phyloP scores from a whole-genome alignment of 2,329 filamentous ascomycete species.

The Xylariaceae sp. region DNA sequence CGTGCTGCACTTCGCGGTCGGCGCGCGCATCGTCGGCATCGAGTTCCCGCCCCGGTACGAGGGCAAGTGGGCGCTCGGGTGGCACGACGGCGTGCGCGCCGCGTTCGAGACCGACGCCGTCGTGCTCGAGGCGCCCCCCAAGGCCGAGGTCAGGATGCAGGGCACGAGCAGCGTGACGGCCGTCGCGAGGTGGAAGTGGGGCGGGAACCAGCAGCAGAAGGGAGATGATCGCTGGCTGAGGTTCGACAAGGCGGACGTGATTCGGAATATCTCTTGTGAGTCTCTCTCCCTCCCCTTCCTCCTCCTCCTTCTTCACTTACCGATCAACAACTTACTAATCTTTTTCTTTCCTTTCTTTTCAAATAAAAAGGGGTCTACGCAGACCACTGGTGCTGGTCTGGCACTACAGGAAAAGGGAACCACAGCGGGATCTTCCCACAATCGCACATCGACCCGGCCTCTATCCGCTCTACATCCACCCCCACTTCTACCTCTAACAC shows the following conservation, averaged over 20 bases:
- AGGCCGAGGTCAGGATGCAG: slow-evolving; percentile 41
- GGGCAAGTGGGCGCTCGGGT: slow-evolving; percentile 53
- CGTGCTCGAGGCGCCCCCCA: slow-evolving; percentile 43
- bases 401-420: slow-evolving; percentile 27
- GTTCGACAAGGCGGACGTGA: slow-evolving; percentile 61
- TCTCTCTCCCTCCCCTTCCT: not conserved
- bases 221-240: slow-evolving; percentile 46
- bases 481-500: no score
- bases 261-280: slow-evolving; percentile 51
- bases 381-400: slow-evolving; percentile 33
- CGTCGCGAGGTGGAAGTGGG: slow-evolving; percentile 49
- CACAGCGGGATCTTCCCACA: slow-evolving; percentile 32
- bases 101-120: slow-evolving; percentile 46
- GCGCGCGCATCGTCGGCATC: slow-evolving; percentile 46
- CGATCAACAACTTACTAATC: not conserved
- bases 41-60: slow-evolving; percentile 46
- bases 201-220: no score
- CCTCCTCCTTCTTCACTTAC: not conserved
- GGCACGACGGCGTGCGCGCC: slow-evolving; percentile 48
- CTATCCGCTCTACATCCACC: no score
- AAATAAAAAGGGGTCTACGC: slow-evolving; percentile 24
- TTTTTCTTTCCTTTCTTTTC: slow-evolving; percentile 8
- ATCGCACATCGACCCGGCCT: slow-evolving; percentile 29
- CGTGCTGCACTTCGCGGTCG: slow-evolving; percentile 42
- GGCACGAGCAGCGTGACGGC: slow-evolving; percentile 44